A percentile compares a stretch with the other conserved stretches of the same genome.
phyloP scores from a whole-genome alignment of 768 basidiomycete genomes.

The Pulveroboletus sp. region DNA sequence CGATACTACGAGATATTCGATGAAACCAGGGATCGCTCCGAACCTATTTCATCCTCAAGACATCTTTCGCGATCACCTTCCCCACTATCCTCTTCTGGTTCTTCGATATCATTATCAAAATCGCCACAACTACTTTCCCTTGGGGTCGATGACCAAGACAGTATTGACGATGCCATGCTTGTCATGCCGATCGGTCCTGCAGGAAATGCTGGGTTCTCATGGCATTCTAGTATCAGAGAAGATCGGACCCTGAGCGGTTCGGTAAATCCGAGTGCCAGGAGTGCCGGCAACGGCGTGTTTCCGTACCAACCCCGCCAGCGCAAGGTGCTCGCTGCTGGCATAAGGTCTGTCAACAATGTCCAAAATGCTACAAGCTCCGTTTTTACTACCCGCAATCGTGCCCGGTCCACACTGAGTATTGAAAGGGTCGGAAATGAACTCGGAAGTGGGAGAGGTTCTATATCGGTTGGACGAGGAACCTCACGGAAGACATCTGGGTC shows the following conservation, averaged over 20 bases:
- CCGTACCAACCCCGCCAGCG: constrained; percentile 41
- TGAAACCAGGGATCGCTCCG: constrained; percentile 67
- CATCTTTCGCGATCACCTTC: constrained; percentile 27
- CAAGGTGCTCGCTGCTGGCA: constrained; percentile 25
- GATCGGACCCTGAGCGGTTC: constrained; percentile 8
- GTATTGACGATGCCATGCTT: constrained; percentile 70
- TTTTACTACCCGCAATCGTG: constrained; percentile 37
- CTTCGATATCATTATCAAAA: constrained; percentile 22
- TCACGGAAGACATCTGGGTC: constrained; percentile 61
- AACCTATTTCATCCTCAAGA: constrained; percentile 41
- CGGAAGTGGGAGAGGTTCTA: constrained; percentile 49
- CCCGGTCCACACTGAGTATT: constrained; percentile 61
- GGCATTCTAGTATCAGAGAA: constrained; percentile 8
- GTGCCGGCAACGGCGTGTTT: constrained; percentile 3
- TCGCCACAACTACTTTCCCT: constrained; percentile 23
- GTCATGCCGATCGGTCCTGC: constrained; percentile 64
- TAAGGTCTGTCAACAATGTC: constrained; percentile 36
- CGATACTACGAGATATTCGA: constrained; percentile 85
- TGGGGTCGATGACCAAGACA: constrained; percentile 58
- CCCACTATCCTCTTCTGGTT: constrained; percentile 20
- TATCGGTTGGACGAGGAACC: constrained; percentile 59
- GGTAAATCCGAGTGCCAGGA: constrained; percentile 26
- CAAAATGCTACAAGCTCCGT: constrained; percentile 23
- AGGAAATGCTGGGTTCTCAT: constrained; percentile 8
- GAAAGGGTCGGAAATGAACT: constrained; percentile 36